Conservation (phyloP, 768 basidiomycete species). For the Phaffia australis region DNA sequence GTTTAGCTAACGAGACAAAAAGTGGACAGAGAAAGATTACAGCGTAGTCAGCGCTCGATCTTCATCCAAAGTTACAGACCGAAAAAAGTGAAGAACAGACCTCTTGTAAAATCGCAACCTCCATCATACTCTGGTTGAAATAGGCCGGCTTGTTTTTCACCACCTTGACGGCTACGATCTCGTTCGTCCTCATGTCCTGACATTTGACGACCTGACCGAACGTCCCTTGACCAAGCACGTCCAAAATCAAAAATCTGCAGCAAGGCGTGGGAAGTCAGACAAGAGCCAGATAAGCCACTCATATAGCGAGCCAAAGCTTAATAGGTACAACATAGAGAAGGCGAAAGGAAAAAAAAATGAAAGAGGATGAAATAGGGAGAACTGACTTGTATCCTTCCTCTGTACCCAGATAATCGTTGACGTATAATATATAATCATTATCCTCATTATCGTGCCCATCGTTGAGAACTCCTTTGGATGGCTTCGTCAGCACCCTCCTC, state of each 20-base stretch:
- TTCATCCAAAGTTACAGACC: not conserved
- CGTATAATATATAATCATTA: slow-evolving; percentile 97
- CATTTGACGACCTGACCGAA: slow-evolving; percentile 99
- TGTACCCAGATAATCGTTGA: slow-evolving; percentile 91
- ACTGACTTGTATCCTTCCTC: slow-evolving; percentile 91
- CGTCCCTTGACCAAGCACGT: slow-evolving; percentile 95
- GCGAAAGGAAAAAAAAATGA: slow-evolving; percentile 15
- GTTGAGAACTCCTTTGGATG: slow-evolving; percentile 88
- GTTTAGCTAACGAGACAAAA: slow-evolving; percentile 56
- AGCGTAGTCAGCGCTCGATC: not conserved
- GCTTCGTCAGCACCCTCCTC: slow-evolving; percentile 90
- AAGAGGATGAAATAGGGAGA: slow-evolving; percentile 4
- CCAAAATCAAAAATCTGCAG: slow-evolving; percentile 82
- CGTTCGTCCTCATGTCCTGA: slow-evolving; percentile 98
- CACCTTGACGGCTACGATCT: slow-evolving; percentile 97
- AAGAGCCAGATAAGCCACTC: no score
- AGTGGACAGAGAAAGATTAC: not conserved
- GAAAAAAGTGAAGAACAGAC: slow-evolving; percentile 44
- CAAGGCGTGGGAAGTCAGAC: not conserved
- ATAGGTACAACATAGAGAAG: no score
- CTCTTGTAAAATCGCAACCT: slow-evolving; percentile 92
- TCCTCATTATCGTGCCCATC: slow-evolving; percentile 98
- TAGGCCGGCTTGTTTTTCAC: slow-evolving; percentile 99
- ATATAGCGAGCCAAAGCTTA: not conserved
- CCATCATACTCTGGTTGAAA: slow-evolving; percentile 99